phyloP scores from a whole-genome alignment of 805 yeast genomes.

The Candida hispaniensis region DNA sequence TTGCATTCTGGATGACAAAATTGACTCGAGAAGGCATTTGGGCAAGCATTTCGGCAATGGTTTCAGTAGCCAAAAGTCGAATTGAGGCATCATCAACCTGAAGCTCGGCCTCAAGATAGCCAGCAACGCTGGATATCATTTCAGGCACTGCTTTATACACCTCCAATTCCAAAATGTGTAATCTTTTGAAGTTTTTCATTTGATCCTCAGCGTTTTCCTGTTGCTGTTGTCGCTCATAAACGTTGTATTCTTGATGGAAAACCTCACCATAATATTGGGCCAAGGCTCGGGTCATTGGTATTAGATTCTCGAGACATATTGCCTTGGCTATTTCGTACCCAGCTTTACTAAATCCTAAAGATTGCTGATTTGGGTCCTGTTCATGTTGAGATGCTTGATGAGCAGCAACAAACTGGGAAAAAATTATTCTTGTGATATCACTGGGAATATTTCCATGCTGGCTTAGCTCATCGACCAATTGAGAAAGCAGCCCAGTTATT shows the following conservation, averaged over 20 bases:
- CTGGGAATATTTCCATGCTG: conserved; percentile 25
- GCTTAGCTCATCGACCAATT: conserved; percentile 36
- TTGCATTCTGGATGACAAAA: conserved; percentile 46
- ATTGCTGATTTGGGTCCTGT: conserved; percentile 18
- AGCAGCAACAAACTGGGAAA: conserved; percentile 20
- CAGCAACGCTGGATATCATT: conserved; percentile 58
- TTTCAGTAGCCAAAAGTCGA: conserved; percentile 57
- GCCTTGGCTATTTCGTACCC: conserved; percentile 55
- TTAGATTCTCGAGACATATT: conserved; percentile 60
- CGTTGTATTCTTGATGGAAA: conserved; percentile 36
- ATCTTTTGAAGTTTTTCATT: conserved; percentile 41
- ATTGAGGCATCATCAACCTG: conserved; percentile 51
- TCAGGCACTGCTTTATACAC: conserved; percentile 77
- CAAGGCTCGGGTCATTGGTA: conserved; percentile 61
- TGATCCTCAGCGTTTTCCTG: conserved; percentile 24
- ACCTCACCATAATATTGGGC: conserved; percentile 74
- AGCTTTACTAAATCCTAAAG: conserved; percentile 33
- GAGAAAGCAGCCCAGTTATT: conserved; percentile 61
- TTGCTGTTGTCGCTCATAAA: too few relatives aligned
- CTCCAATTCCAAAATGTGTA: conserved; percentile 53
- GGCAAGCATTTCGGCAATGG: conserved; percentile 57
- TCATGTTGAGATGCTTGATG: conserved; percentile 24
- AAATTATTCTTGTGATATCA: conserved; percentile 38
- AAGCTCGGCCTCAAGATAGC: conserved; percentile 68
- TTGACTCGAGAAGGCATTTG: conserved; percentile 40